Conservation (phyloP, 2,329 filamentous ascomycete genomes). For the Diplodia scrobiculata region DNA sequence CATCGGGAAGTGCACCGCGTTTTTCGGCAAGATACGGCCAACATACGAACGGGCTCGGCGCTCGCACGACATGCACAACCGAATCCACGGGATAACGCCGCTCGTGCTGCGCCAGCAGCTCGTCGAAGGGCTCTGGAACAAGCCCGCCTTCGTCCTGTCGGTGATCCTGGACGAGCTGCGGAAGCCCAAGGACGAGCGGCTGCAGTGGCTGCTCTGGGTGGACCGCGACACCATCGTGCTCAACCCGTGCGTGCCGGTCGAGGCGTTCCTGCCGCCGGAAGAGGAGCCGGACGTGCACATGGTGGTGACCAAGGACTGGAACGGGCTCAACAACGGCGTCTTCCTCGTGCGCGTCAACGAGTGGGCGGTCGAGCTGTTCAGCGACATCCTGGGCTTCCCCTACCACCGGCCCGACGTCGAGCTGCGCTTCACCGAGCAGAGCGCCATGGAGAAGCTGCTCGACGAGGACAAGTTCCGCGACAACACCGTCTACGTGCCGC, state of each 20-base stretch:
- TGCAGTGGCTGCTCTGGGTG: conserved; percentile 51
- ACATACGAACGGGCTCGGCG: conserved; percentile 48
- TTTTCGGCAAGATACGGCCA: conserved; percentile 25
- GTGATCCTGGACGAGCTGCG: conserved; percentile 45
- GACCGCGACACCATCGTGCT: conserved; percentile 51
- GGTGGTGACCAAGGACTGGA: conserved; percentile 46
- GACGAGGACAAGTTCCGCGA: conserved; percentile 39
- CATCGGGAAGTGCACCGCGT: background rate
- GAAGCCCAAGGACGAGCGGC: conserved; percentile 44
- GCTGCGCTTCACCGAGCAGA: conserved; percentile 47
- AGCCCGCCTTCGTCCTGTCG: conserved; percentile 49
- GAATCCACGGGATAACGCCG: conserved; percentile 48
- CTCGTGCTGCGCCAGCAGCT: conserved; percentile 48
- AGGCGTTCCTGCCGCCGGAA: conserved; percentile 45
- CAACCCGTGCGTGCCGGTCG: conserved; percentile 47
- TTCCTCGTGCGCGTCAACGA: conserved; percentile 47
- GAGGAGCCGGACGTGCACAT: conserved; percentile 33
- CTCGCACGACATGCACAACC: conserved; percentile 48
- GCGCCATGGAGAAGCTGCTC: conserved; percentile 47
- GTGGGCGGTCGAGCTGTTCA: conserved; percentile 47
- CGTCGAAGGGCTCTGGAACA: conserved; percentile 51
- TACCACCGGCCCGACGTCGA: conserved; percentile 44
- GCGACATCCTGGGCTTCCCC: conserved; percentile 45
- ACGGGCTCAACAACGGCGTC: conserved; percentile 50
- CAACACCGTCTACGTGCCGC: conserved; percentile 43